Percentiles rank a stretch among this genome's conserved stretches.
These are phyloP conservation scores for Cryphonectria parasitica DNA, from an alignment of 2,329 filamentous ascomycete genomes.

Conservation along the genomic window DNA sequence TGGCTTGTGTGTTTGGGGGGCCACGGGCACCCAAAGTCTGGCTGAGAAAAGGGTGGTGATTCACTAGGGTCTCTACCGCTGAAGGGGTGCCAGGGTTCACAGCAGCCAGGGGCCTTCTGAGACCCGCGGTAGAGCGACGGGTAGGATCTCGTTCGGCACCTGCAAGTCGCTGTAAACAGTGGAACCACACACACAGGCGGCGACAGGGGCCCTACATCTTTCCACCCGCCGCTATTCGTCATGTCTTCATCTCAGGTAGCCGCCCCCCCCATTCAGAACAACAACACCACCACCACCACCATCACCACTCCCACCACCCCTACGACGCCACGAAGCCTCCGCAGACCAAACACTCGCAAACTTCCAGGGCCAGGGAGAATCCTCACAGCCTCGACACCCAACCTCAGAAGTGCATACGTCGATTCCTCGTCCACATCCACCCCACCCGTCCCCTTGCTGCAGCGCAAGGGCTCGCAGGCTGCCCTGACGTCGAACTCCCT, in stretches of 20 bases:
- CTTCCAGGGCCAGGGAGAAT: conserved; percentile 43
- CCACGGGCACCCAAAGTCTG: not conserved
- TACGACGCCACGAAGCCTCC: conserved; percentile 29
- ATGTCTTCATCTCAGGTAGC: conserved; percentile 8
- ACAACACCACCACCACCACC: conserved; percentile 42
- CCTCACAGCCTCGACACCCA: conserved; percentile 60
- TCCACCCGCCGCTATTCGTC: conserved; percentile 13
- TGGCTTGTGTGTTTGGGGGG: not conserved
- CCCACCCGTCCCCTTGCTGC: conserved; percentile 46
- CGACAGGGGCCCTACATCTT: not conserved
- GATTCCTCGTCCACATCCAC: conserved; percentile 49
- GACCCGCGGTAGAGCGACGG: not conserved
- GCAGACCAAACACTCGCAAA: conserved; percentile 40
- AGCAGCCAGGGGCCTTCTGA: not conserved
- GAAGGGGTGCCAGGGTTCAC: not conserved
- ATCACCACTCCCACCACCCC: conserved; percentile 37
- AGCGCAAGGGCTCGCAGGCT: conserved; percentile 73
- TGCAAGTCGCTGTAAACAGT: conserved; percentile 6
- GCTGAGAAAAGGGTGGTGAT: not conserved
- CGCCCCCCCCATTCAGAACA: conserved; percentile 33
- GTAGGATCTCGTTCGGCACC: conserved; percentile 9
- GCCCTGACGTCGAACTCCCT: conserved; percentile 68
- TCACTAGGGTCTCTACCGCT: conserved; percentile 3
- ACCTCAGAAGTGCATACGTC: conserved; percentile 57
- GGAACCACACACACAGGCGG: not conserved